Evolutionary conservation across 768 basidiomycete species (phyloP), one percentile per base, ranked within the genome.

Genomic region (Lentinula boryana): DNA sequence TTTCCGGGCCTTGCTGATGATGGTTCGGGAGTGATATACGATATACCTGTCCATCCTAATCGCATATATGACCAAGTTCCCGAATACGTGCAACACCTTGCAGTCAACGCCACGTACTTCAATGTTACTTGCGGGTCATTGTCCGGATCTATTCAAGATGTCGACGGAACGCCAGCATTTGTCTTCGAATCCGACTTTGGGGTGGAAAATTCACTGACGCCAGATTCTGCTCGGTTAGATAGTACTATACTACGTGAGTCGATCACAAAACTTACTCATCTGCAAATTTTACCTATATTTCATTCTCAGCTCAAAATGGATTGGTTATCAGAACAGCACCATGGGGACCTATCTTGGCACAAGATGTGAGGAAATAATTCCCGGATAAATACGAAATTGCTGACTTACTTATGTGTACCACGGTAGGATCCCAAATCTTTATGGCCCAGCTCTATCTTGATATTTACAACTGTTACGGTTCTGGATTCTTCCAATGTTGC

Each of bases 111-210:
- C 21, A 59, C 58, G 10, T 35, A 50, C 23, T 59, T 59, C 48
- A 27, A 59, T 23, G 58, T 59, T 32, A 50, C 46, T 18, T 59
- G 58, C 12, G 58, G 58, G n/a, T 59, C 21, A 32, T 18, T 59
- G 33, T 41, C 35, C 31, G 58, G 50, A 21, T 27, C 35, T 35
- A 10, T 59, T 27, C 50, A 36, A 10, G 23, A 36, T 15, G 21
- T 31, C 6, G 10, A 35, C 10, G 23, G 38, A 46, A 43, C 31
- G 10, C 44, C 27, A 59, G 27, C n/a, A 33, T 48, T 59, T 59
- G 13, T 51, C 36, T 49, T 40, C 23, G n/a, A 21, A 16, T 13
- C 21, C 5, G 12, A 32, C 15, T 32, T 57, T 23, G 56, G 41
- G 4, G 3, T 55, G 13, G 54, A 38, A 7, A 40, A 38, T 21